These are phyloP conservation scores for Mangifera indica DNA, from an alignment of 345 rosid genomes.

Conservation along the genomic window DNA sequence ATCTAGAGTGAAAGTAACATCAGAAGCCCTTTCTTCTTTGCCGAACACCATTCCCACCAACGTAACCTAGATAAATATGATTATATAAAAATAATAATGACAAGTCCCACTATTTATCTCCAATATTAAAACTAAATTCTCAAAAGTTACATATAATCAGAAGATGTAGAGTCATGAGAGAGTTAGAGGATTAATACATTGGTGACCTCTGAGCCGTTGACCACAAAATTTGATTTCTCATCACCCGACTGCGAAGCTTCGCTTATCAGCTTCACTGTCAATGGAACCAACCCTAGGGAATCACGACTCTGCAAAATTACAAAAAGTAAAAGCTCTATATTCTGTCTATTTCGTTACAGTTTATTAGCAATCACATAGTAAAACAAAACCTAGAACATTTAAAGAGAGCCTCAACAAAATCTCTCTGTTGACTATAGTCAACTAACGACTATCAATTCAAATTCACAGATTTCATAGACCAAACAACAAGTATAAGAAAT, in stretches of 20 bases:
- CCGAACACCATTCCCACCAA: slow-evolving; percentile 73
- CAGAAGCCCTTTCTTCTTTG: slow-evolving; percentile 57
- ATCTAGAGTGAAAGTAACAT: slow-evolving; percentile 62
- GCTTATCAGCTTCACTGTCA: slow-evolving; percentile 84
- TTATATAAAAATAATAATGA: neutral
- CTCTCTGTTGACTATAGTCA: neutral
- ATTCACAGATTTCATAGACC: neutral
- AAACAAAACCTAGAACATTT: slow-evolving; percentile 3
- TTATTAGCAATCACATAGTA: neutral
- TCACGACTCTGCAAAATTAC: slow-evolving; percentile 53
- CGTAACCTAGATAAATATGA: slow-evolving; percentile 47
- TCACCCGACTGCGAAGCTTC: slow-evolving; percentile 70
- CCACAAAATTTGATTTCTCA: slow-evolving; percentile 65
- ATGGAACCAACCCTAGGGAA: slow-evolving; percentile 63
- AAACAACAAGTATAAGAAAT: no score
- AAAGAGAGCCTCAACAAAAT: neutral
- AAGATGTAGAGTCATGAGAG: neutral
- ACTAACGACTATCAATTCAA: neutral
- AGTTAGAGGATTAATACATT: slow-evolving; percentile 34
- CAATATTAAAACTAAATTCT: no score
- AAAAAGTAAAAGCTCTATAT: neutral
- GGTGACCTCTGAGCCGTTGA: slow-evolving; percentile 62
- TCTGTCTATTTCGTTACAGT: neutral
- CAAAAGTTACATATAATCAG: no score
- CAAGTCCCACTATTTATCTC: neutral